These are phyloP conservation scores for Phytophthora europaea DNA, from an alignment of 352 stramenopile genomes.

Conservation along the genomic window DNA sequence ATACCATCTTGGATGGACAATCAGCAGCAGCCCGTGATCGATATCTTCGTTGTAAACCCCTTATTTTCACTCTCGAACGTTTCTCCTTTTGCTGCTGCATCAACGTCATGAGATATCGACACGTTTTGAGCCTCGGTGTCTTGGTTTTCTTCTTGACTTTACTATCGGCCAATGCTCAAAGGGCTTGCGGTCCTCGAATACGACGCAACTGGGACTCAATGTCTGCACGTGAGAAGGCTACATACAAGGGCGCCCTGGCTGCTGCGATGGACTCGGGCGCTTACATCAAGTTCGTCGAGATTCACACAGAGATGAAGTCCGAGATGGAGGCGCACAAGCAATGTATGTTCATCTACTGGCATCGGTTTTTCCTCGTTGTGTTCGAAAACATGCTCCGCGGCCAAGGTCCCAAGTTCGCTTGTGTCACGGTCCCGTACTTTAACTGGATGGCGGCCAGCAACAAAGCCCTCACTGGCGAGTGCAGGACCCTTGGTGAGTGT, in stretches of 20 bases:
- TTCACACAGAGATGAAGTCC: slow-evolving; percentile 63
- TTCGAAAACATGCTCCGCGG: slow-evolving; percentile 87
- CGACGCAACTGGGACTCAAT: slow-evolving; percentile 53
- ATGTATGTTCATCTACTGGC: slow-evolving; percentile 88
- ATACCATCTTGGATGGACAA: neutral
- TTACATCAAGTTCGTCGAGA: slow-evolving; percentile 66
- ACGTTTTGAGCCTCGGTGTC: slow-evolving; percentile 7
- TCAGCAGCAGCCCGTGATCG: neutral
- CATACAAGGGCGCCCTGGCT: slow-evolving; percentile 52
- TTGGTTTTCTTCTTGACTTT: slow-evolving; percentile 15
- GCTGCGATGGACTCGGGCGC: slow-evolving; percentile 58
- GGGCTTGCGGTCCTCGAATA: slow-evolving; percentile 41
- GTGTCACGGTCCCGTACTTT: slow-evolving; percentile 81
- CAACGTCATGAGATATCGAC: slow-evolving; percentile 23
- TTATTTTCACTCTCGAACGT: neutral
- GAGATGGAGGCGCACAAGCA: slow-evolving; percentile 56
- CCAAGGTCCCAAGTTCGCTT: slow-evolving; percentile 55
- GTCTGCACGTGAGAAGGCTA: slow-evolving; percentile 40
- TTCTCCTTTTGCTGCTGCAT: neutral
- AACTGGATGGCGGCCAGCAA: slow-evolving; percentile 70
- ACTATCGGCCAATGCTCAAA: slow-evolving; percentile 7
- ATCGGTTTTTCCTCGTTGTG: slow-evolving; percentile 65
- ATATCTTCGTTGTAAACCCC: neutral
- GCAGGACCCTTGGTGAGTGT: slow-evolving; percentile 53
- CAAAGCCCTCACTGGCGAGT: slow-evolving; percentile 46